Percentiles rank a stretch among this genome's conserved stretches.
Evolutionary conservation across 2,329 filamentous ascomycete genomes (phyloP).

Genomic region (Aspergillus ustus): DNA sequence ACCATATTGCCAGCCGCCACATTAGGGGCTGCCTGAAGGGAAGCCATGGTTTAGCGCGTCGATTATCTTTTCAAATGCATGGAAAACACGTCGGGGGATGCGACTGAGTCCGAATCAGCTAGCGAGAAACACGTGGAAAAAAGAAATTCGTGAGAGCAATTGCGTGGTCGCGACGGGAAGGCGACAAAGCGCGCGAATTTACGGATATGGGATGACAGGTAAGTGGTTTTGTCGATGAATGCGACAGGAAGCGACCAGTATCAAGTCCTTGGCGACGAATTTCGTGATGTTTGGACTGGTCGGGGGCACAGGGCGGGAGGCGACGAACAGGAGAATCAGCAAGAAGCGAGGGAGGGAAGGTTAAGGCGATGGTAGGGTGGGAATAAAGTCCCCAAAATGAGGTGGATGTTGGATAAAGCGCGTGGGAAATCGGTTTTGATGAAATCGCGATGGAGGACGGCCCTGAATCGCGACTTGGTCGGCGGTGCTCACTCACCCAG

Average conservation of each 20-base stretch:
- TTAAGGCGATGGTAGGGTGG: slow-evolving; percentile 25
- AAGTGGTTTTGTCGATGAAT: slow-evolving; percentile 29
- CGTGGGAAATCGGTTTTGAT: slow-evolving; percentile 39
- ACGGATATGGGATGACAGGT: slow-evolving; percentile 27
- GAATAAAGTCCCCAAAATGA: slow-evolving; percentile 27
- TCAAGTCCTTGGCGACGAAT: slow-evolving; percentile 40
- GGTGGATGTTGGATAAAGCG: slow-evolving; percentile 36
- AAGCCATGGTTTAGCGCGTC: slow-evolving; percentile 68
- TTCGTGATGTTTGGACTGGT: slow-evolving; percentile 37
- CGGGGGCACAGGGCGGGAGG: slow-evolving; percentile 28
- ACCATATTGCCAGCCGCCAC: slow-evolving; percentile 68
- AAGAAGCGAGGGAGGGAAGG: slow-evolving; percentile 21
- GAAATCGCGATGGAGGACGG: slow-evolving; percentile 45
- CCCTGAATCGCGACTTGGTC: slow-evolving; percentile 42
- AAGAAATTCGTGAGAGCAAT: slow-evolving; percentile 20
- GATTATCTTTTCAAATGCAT: slow-evolving; percentile 38
- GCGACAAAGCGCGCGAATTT: slow-evolving; percentile 28
- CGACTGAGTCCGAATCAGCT: slow-evolving; percentile 29
- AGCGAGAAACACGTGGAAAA: slow-evolving; percentile 26
- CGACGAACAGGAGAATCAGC: slow-evolving; percentile 27
- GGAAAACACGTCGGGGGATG: slow-evolving; percentile 25
- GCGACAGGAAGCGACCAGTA: slow-evolving; percentile 31
- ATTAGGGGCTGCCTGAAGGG: slow-evolving; percentile 73
- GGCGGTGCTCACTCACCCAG: slow-evolving; percentile 37
- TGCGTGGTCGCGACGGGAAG: slow-evolving; percentile 31